Evolutionary conservation across 2,329 filamentous ascomycete genomes (phyloP).

Genomic region (Didymellaceae sp.): DNA sequence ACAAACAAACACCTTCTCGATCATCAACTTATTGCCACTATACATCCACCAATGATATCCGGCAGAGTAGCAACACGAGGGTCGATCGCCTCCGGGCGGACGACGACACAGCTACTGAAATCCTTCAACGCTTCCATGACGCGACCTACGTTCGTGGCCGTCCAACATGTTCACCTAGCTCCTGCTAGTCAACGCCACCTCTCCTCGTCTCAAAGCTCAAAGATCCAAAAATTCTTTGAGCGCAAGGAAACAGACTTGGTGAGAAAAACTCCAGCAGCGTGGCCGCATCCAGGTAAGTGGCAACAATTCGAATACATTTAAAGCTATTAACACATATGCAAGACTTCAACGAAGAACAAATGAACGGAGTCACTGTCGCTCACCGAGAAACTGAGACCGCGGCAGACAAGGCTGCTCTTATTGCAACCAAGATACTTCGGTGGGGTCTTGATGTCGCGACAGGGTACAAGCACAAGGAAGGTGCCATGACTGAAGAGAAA

Average conservation of each 20-base stretch:
- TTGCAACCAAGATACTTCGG: slow-evolving; percentile 75
- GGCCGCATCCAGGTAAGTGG: slow-evolving; percentile 54
- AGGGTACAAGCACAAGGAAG: slow-evolving; percentile 77
- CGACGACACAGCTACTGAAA: slow-evolving; percentile 47
- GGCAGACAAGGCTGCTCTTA: slow-evolving; percentile 80
- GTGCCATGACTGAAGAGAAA: slow-evolving; percentile 78
- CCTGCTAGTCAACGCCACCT: slow-evolving; percentile 46
- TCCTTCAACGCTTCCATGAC: slow-evolving; percentile 44
- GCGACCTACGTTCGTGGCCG: slow-evolving; percentile 43
- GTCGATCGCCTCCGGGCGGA: slow-evolving; percentile 45
- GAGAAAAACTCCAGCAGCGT: slow-evolving; percentile 55
- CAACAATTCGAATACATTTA: background rate
- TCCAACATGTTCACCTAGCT: slow-evolving; percentile 33
- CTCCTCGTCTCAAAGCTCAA: slow-evolving; percentile 44
- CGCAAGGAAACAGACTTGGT: slow-evolving; percentile 53
- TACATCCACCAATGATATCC: slow-evolving; percentile 37
- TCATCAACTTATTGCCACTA: slow-evolving; percentile 14
- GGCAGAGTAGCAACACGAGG: slow-evolving; percentile 31
- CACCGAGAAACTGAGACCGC: slow-evolving; percentile 76
- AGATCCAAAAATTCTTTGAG: slow-evolving; percentile 56
- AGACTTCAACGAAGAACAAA: slow-evolving; percentile 78
- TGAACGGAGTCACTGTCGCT: slow-evolving; percentile 74
- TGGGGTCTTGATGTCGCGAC: slow-evolving; percentile 84
- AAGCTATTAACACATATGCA: slow-evolving; percentile 16
- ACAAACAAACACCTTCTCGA: too few relatives aligned